Evolutionary conservation across 2,329 filamentous ascomycete genomes (phyloP), one percentile per base, ranked within the genome.

Genomic region (Hymenoscyphus scutula): DNA sequence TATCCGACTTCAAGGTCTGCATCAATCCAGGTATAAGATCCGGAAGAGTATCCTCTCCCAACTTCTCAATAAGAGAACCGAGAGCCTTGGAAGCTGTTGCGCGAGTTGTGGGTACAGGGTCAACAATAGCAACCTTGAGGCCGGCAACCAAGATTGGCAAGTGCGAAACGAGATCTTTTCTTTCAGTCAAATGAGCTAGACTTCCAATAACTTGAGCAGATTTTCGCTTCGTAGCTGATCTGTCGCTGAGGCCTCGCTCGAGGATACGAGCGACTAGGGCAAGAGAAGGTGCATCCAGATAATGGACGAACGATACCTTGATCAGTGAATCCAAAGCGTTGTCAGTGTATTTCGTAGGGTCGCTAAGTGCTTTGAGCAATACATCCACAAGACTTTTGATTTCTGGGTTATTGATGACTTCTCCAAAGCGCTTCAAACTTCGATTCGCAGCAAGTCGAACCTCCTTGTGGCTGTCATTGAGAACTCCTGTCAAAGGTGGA

Each of bases 391-490:
- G 82, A 67, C 89, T 86, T 84, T 97, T 97, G 73, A 99, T 91
- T 77, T 99, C 95, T 3, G 95, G 95, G 75, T 99, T 99, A 76
- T 84, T 96, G 76, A 99, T 99, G 69, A 99, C 96, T 76, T 99
- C 96, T 68, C 96, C 95, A 74, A 99, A 99, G 62, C 95, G 89
- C 79, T 99, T 96, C 78, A 99, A 82, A 78, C 92, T 97, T 77
- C 94, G 89, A 77, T 99, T 99, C 7, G 95, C 95, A 25, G 92
- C 93, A 53, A 87, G 81, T 64, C 95, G 87, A 34, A 99, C 95
- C 78, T 99, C 95, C 77, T 99, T 99, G 79, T 99, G 95, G 72
- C 91, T 97, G 79, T 99, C 95, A 70, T 97, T 99, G 63, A 99
- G 80, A 3, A 98, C 95, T 54, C 89, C 88, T 1, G 96, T 98